phyloP scores from a whole-genome alignment of 2,329 filamentous ascomycete genomes.

The Diplocarpon rosae region DNA sequence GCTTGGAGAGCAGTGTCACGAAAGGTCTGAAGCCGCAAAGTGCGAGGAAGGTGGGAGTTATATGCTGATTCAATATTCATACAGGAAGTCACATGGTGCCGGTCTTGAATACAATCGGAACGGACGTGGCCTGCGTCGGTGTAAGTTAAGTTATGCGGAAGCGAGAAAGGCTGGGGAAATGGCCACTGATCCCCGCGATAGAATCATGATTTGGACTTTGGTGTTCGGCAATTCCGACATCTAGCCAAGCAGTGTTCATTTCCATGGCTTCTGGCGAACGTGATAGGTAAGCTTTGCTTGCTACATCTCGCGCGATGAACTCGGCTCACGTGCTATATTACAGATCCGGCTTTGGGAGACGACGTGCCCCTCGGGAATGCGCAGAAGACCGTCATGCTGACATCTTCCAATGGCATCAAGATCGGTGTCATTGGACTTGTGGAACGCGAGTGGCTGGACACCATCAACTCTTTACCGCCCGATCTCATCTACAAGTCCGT shows the following conservation, averaged over 20 bases:
- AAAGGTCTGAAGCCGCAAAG: conserved; percentile 1
- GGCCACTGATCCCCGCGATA: not conserved
- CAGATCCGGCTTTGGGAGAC: conserved; percentile 10
- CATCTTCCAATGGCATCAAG: conserved; percentile 11
- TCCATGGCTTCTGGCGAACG: conserved; percentile 11
- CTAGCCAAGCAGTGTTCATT: conserved; percentile 8
- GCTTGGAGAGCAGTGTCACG: conserved; percentile 10
- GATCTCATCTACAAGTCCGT: conserved; percentile 10
- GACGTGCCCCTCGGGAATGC: conserved; percentile 9
- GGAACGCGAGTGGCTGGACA: conserved; percentile 12
- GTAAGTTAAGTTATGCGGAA: conserved; percentile 2
- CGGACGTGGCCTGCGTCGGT: conserved; percentile 10
- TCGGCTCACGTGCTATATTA: not conserved
- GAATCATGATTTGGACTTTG: conserved; percentile 12
- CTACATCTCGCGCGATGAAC: not conserved
- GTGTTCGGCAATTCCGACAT: conserved; percentile 10
- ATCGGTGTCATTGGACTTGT: conserved; percentile 12
- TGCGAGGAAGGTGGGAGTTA: not conserved
- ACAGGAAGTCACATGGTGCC: conserved; percentile 11
- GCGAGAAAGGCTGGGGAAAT: too few relatives aligned
- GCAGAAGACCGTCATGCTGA: conserved; percentile 9
- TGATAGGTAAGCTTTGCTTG: conserved; percentile 2
- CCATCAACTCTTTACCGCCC: conserved; percentile 10
- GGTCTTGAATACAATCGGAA: conserved; percentile 8
- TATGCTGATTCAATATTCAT: not conserved